These are phyloP conservation scores for Flaveria trinervia DNA, from an alignment of 129 eudicot species.

Conservation along the genomic window DNA sequence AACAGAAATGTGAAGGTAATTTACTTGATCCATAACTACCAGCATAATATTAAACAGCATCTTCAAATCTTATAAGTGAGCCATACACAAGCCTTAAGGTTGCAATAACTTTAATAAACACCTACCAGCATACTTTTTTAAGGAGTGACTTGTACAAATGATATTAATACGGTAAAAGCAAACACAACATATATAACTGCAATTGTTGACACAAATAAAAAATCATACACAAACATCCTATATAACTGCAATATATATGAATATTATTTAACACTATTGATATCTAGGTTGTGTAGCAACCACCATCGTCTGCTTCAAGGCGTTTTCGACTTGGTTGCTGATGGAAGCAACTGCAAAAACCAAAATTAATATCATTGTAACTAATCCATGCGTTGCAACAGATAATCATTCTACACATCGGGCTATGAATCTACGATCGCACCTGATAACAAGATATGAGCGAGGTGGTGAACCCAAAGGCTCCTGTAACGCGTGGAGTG, in stretches of 20 bases:
- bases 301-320: slow-evolving; percentile 40
- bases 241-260: slow-evolving; percentile 34
- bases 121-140: neutral
- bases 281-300: neutral
- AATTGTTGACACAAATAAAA: slow-evolving; percentile 27
- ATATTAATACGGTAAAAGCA: slow-evolving; percentile 18
- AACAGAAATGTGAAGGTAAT: no score
- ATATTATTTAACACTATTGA: slow-evolving; percentile 24
- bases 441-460: slow-evolving; percentile 99
- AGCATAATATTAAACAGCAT: no score
- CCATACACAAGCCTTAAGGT: no score
- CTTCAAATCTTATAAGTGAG: no score
- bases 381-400: neutral
- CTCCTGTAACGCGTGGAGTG: slow-evolving; percentile 97
- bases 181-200: slow-evolving; percentile 31
- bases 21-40: no score
- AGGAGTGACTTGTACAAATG: neutral
- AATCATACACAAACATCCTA: slow-evolving; percentile 41
- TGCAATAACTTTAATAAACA: no score
- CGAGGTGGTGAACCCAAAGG: slow-evolving; percentile 80
- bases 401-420: neutral
- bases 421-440: neutral
- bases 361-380: neutral
- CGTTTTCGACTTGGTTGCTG: slow-evolving; percentile 75
- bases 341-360: slow-evolving; percentile 73